phyloP scores from a whole-genome alignment of 495 filamentous ascomycete genomes.

The Hypoxylon lienhwacheense region DNA sequence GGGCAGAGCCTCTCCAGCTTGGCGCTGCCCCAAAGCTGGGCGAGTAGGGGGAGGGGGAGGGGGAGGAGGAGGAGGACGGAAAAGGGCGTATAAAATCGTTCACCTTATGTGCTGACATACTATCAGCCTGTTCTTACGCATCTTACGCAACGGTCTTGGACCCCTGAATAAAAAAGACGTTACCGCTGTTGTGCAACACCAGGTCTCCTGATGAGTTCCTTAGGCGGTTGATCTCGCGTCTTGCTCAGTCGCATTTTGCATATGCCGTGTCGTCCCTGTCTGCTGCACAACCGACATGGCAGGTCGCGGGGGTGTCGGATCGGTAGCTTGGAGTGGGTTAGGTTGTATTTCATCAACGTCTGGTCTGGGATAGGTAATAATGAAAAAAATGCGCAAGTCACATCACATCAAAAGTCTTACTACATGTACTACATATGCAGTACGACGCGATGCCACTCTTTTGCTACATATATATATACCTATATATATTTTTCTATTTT shows the following conservation, averaged over 20 bases:
- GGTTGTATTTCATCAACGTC: constrained; percentile 28
- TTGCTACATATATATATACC: no score
- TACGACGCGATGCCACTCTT: no score
- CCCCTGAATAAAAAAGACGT: constrained; percentile 22
- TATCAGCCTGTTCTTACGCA: no score
- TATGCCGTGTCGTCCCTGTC: constrained; percentile 32
- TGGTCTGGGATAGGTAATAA: constrained; percentile 33
- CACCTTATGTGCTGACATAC: constrained; percentile 29
- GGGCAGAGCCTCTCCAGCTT: constrained; percentile 34
- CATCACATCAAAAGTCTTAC: constrained; percentile 33
- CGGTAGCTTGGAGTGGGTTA: constrained; percentile 27
- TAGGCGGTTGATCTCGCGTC: constrained; percentile 28
- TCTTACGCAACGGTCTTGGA: constrained; percentile 18
- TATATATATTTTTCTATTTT: neutral
- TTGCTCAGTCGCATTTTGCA: constrained; percentile 30
- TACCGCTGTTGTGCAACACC: constrained; percentile 27
- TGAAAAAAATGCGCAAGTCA: constrained; percentile 17
- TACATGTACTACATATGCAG: constrained; percentile 35
- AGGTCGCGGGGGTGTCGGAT: constrained; percentile 34
- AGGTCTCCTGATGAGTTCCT: constrained; percentile 28
- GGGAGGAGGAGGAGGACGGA: no score
- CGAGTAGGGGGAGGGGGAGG: no score
- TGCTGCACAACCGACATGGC: constrained; percentile 21
- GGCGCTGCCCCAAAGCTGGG: constrained; percentile 22
- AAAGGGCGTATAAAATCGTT: constrained; percentile 1